Conservation (phyloP, 805 yeast genomes). For the Nakazawaea molendinolei region DNA sequence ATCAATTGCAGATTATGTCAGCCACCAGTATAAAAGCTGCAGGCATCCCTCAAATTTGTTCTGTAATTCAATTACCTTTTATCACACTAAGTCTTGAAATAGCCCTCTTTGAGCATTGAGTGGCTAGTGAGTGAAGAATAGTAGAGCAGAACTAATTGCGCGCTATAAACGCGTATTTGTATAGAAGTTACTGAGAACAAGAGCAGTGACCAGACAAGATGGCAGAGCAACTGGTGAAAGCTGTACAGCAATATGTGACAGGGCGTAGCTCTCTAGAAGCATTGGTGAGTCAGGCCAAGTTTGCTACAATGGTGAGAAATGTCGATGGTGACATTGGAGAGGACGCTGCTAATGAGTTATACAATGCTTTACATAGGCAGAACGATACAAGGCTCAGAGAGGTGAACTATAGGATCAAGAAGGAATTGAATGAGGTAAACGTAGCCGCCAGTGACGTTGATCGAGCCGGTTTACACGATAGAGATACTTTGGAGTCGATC, state of each 20-base stretch:
- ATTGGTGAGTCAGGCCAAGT: slow-evolving; percentile 5
- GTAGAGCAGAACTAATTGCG: too few species aligned
- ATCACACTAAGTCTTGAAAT: too few species aligned
- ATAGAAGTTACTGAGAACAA: too few species aligned
- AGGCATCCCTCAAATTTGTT: too few species aligned
- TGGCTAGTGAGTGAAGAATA: too few species aligned
- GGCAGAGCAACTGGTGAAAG: slow-evolving; percentile 22
- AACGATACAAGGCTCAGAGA: slow-evolving; percentile 8
- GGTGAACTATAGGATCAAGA: background rate
- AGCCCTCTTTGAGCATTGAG: too few species aligned
- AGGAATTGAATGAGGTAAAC: background rate
- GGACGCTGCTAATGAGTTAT: slow-evolving; percentile 2
- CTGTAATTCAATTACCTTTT: too few species aligned
- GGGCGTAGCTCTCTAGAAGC: slow-evolving; percentile 9
- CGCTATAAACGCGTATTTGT: too few species aligned
- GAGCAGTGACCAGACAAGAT: too few species aligned
- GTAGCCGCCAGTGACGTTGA: background rate
- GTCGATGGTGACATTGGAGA: background rate
- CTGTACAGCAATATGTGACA: slow-evolving; percentile 10
- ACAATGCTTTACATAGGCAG: slow-evolving; percentile 1
- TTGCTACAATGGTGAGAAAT: background rate
- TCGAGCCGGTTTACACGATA: background rate
- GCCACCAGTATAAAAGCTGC: too few species aligned
- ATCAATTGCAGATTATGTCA: too few species aligned
- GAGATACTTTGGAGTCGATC: slow-evolving; percentile 10